Percentiles rank a stretch among this genome's conserved stretches.
These are phyloP conservation scores for Pseudogymnoascus sp. DNA, from an alignment of 2,329 filamentous ascomycete genomes.

Conservation along the genomic window DNA sequence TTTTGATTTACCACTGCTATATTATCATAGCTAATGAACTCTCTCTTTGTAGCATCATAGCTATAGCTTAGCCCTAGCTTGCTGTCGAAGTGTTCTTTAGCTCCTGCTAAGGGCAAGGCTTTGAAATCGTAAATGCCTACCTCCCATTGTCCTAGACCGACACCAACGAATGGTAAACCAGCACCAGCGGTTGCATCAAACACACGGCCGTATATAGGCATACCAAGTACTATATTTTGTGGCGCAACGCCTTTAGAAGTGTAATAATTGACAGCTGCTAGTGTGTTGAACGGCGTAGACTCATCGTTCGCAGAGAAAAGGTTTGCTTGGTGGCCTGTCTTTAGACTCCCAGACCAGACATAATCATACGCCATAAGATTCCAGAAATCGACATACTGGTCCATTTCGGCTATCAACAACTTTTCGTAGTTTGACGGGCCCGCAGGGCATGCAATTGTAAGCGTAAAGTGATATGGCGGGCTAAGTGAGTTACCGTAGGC, in stretches of 20 bases:
- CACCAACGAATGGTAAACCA: constrained; percentile 53
- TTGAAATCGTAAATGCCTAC: constrained; percentile 75
- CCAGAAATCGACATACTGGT: constrained; percentile 43
- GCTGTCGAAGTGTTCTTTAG: constrained; percentile 48
- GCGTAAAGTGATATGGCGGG: constrained; percentile 42
- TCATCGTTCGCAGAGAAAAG: constrained; percentile 49
- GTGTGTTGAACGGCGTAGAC: constrained; percentile 60
- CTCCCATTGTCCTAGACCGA: constrained; percentile 66
- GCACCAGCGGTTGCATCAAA: constrained; percentile 58
- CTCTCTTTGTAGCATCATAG: constrained; percentile 51
- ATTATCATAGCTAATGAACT: constrained; percentile 66
- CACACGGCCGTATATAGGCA: constrained; percentile 70
- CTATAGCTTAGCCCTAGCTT: constrained; percentile 58
- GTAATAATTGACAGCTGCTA: constrained; percentile 58
- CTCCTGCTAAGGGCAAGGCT: constrained; percentile 54
- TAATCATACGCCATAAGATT: constrained; percentile 68
- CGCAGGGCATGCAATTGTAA: constrained; percentile 45
- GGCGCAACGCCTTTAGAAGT: constrained; percentile 50
- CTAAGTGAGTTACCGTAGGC: constrained; percentile 35
- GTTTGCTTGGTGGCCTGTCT: constrained; percentile 55
- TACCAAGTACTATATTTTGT: constrained; percentile 64
- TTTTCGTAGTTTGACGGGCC: constrained; percentile 39
- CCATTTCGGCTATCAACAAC: constrained; percentile 39
- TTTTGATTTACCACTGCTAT: constrained; percentile 53
- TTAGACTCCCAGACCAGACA: constrained; percentile 37